A percentile compares a stretch with the other conserved stretches of the same genome.
phyloP scores from a whole-genome alignment of 345 rosid species.

The Cardamine chenopodiifolia region DNA sequence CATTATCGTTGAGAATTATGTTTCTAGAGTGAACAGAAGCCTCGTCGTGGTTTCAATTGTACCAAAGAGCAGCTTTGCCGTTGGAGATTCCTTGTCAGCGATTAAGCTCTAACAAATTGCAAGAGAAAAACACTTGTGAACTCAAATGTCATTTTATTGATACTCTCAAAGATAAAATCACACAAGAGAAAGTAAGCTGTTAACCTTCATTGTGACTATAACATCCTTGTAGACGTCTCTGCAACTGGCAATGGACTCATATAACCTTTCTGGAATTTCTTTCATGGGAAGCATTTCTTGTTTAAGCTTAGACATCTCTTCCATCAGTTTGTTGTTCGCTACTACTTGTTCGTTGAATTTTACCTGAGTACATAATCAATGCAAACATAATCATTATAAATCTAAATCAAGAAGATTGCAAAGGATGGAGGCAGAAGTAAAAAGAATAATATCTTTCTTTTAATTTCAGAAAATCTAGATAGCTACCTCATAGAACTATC shows the following conservation, averaged over 20 bases:
- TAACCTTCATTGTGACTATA: conserved; percentile 63
- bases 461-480: background rate
- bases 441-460: background rate
- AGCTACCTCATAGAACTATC: background rate
- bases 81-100: conserved; percentile 54
- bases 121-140: conserved; percentile 33
- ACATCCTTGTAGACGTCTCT: conserved; percentile 56
- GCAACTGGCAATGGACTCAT: conserved; percentile 55
- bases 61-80: conserved; percentile 53
- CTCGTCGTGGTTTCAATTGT: conserved; percentile 57
- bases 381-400: conserved; percentile 8
- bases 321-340: conserved; percentile 53
- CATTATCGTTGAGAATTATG: conserved; percentile 45
- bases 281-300: conserved; percentile 47
- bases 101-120: conserved; percentile 50
- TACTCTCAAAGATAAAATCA: background rate
- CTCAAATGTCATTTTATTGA: background rate
- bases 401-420: background rate
- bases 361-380: conserved; percentile 51
- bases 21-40: conserved; percentile 69
- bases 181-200: conserved; percentile 19
- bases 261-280: conserved; percentile 59
- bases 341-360: conserved; percentile 58
- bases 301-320: conserved; percentile 66
- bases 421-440: background rate